Conservation (phyloP, 2,329 filamentous ascomycete genomes). For the Colletotrichum acutatum region DNA sequence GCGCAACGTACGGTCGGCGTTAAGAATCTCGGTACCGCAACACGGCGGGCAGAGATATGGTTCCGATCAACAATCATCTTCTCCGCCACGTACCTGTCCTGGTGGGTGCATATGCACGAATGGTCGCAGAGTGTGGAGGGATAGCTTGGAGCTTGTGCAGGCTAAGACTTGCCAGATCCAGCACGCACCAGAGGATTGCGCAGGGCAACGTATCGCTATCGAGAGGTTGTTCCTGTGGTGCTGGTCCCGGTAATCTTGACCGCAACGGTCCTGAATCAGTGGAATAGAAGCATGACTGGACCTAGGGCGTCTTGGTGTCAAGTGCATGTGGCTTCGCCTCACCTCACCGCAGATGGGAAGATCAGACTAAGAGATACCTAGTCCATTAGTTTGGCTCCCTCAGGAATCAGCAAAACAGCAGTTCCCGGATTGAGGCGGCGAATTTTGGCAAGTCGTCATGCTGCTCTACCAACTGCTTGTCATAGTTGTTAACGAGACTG, state of each 20-base stretch:
- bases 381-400: constrained; percentile 5
- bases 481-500: not conserved
- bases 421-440: constrained; percentile 13
- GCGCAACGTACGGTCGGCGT: not conserved
- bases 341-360: not conserved
- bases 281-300: constrained; percentile 2
- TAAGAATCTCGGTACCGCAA: not conserved
- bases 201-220: constrained; percentile 9
- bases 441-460: not conserved
- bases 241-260: not conserved
- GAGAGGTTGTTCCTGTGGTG: not conserved
- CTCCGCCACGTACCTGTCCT: constrained; percentile 17
- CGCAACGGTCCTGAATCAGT: constrained; percentile 5
- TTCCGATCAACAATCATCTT: constrained; percentile 13
- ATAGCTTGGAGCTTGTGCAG: constrained; percentile 27
- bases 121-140: constrained; percentile 14
- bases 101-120: constrained; percentile 32
- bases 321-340: constrained; percentile 9
- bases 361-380: constrained; percentile 1
- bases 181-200: constrained; percentile 2
- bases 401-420: constrained; percentile 6
- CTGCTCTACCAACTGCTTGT: not conserved
- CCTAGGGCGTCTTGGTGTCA: not conserved
- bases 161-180: constrained; percentile 20
- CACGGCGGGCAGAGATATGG: constrained; percentile 3